phyloP scores from a whole-genome alignment of 805 yeast genomes.

The Tetrapisispora fleetii region DNA sequence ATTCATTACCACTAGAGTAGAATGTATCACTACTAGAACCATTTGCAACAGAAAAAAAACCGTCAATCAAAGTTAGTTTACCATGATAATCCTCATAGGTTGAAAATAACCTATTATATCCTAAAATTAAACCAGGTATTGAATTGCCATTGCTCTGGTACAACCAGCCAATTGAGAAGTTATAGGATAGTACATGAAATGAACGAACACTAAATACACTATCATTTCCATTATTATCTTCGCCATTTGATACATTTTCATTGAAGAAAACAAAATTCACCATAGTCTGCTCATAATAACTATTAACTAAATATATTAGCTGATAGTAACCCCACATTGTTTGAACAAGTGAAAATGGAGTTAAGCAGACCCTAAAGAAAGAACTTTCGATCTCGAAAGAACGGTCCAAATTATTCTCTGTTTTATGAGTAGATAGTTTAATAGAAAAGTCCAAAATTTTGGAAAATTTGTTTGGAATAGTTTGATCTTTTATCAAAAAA shows the following conservation, averaged over 20 bases:
- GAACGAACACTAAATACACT: constrained; percentile 33
- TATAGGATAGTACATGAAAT: constrained; percentile 49
- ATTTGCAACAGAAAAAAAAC: constrained; percentile 62
- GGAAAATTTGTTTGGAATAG: constrained; percentile 31
- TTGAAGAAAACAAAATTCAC: background rate
- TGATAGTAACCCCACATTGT: constrained; percentile 28
- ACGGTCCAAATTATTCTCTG: constrained; percentile 25
- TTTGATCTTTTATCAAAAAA: constrained; percentile 22
- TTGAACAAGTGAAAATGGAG: constrained; percentile 40
- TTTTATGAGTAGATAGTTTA: constrained; percentile 35
- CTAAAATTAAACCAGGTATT: constrained; percentile 67
- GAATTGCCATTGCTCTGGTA: constrained; percentile 36
- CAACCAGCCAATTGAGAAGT: constrained; percentile 72
- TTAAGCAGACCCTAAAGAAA: constrained; percentile 47
- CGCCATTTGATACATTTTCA: background rate
- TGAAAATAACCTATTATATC: constrained; percentile 65
- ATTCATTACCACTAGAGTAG: constrained; percentile 39
- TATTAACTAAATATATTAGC: constrained; percentile 7
- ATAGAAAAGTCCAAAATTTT: constrained; percentile 39
- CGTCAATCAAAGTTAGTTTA: constrained; percentile 55
- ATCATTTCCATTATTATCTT: background rate
- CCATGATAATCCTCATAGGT: constrained; percentile 54
- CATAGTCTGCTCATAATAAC: constrained; percentile 12
- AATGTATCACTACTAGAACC: constrained; percentile 44
- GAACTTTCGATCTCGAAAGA: constrained; percentile 50